phyloP scores from a whole-genome alignment of 1,284 basidiomycete genomes.

The Meira miltonrushii region DNA sequence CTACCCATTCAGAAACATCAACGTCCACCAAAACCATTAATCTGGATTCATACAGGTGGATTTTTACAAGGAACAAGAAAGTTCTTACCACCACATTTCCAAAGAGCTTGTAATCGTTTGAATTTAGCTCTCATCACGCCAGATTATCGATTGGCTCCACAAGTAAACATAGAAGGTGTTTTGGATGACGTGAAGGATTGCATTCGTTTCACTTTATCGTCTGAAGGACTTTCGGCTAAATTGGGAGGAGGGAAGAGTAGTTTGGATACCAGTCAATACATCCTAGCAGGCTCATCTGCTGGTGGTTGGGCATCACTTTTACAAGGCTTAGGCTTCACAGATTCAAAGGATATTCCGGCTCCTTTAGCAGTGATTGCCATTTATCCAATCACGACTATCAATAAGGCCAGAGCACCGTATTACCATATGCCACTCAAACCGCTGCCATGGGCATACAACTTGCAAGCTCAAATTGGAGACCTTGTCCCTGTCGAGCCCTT shows the following conservation, averaged over 20 bases:
- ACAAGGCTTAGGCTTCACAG: slow-evolving; percentile 20
- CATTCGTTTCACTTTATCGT: slow-evolving; percentile 23
- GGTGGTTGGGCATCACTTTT: slow-evolving; percentile 34
- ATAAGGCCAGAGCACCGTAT: slow-evolving; percentile 19
- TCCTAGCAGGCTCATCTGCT: slow-evolving; percentile 30
- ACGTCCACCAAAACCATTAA: slow-evolving; percentile 20
- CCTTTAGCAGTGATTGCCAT: slow-evolving; percentile 29
- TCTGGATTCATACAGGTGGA: slow-evolving; percentile 37
- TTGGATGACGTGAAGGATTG: slow-evolving; percentile 30
- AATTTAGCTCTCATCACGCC: slow-evolving; percentile 26
- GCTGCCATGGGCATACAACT: slow-evolving; percentile 26
- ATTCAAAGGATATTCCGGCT: not conserved
- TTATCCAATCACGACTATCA: slow-evolving; percentile 36
- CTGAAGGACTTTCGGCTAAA: slow-evolving; percentile 14
- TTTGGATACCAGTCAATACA: slow-evolving; percentile 16
- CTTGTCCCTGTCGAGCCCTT: not conserved
- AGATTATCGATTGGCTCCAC: slow-evolving; percentile 36
- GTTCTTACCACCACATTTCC: slow-evolving; percentile 28
- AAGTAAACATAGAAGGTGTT: slow-evolving; percentile 25
- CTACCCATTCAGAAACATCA: slow-evolving; percentile 16
- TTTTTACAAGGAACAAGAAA: slow-evolving; percentile 36
- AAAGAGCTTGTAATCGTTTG: slow-evolving; percentile 23
- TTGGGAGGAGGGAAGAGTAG: not conserved
- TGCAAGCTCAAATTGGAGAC: slow-evolving; percentile 6
- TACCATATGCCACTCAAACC: slow-evolving; percentile 28